phyloP scores from a whole-genome alignment of 495 filamentous ascomycete species.

The Aspergillus leporis region DNA sequence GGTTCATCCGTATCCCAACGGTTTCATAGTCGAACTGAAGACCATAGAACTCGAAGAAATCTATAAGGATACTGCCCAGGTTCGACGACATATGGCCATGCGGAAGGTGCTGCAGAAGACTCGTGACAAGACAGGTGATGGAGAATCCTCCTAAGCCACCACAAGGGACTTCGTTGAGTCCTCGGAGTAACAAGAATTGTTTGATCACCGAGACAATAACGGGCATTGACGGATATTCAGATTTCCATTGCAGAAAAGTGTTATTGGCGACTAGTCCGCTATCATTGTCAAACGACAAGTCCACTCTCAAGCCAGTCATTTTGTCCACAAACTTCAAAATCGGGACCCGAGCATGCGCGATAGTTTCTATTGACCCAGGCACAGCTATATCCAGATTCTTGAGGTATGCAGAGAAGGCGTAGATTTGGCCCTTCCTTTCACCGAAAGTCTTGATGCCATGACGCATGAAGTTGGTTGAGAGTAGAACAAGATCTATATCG shows the following conservation, averaged over 20 bases:
- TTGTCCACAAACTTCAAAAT: conserved; percentile 87
- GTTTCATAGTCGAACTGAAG: conserved; percentile 66
- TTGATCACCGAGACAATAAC: conserved; percentile 83
- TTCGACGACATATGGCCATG: conserved; percentile 61
- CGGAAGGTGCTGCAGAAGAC: conserved; percentile 76
- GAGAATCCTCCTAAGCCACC: conserved; percentile 96
- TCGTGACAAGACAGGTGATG: conserved; percentile 89
- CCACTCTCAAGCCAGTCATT: conserved; percentile 72
- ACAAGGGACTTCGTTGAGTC: conserved; percentile 82
- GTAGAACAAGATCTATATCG: conserved; percentile 91
- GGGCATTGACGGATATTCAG: conserved; percentile 77
- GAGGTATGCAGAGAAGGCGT: conserved; percentile 54
- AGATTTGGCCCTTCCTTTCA: conserved; percentile 46
- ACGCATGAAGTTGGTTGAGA: conserved; percentile 61
- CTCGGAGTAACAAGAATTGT: conserved; percentile 85
- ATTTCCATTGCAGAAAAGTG: conserved; percentile 78
- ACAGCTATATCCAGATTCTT: conserved; percentile 47
- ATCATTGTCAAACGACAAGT: conserved; percentile 91
- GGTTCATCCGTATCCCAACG: conserved; percentile 72
- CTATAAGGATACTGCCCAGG: conserved; percentile 75
- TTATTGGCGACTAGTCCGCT: conserved; percentile 74
- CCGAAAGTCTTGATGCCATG: conserved; percentile 43
- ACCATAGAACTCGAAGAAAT: conserved; percentile 88
- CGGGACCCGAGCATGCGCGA: conserved; percentile 79
- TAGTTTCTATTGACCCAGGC: conserved; percentile 57